Evolutionary conservation across 257 asterid genomes (phyloP).

Genomic region (Echium plantagineum): DNA sequence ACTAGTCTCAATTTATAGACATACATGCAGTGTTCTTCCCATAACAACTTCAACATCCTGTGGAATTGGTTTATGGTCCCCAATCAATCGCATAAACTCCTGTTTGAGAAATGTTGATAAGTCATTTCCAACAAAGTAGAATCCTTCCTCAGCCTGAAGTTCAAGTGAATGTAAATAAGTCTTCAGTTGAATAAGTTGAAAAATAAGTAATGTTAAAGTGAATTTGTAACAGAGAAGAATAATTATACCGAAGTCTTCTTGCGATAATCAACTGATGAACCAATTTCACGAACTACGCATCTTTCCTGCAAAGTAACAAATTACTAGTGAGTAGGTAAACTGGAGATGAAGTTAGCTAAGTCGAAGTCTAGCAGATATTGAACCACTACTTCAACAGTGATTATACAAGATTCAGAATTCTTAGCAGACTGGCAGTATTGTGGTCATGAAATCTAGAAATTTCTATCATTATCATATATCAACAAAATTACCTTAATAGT

Average conservation of each 20-base stretch:
- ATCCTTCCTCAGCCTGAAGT: conserved; percentile 66
- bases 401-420: not conserved
- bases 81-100: conserved; percentile 56
- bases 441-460: too few species aligned
- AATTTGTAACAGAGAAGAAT: not conserved
- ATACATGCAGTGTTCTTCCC: conserved; percentile 85
- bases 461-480: not conserved
- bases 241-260: conserved; percentile 65
- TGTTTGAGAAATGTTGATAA: conserved; percentile 49
- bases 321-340: not conserved
- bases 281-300: conserved; percentile 71
- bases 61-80: conserved; percentile 41
- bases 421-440: not conserved
- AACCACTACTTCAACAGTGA: too few species aligned
- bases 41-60: conserved; percentile 85
- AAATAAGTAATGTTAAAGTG: not conserved
- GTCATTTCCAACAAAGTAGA: conserved; percentile 52
- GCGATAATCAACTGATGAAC: conserved; percentile 81
- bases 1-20: not conserved
- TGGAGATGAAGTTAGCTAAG: too few species aligned
- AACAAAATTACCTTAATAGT: not conserved
- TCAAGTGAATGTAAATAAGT: conserved; percentile 2
- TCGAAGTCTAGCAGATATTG: too few species aligned
- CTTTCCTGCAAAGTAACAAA: conserved; percentile 52
- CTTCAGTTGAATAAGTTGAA: too few species aligned